These are phyloP conservation scores for Durio zibethinus DNA, from an alignment of 345 rosid genomes.

Conservation along the genomic window DNA sequence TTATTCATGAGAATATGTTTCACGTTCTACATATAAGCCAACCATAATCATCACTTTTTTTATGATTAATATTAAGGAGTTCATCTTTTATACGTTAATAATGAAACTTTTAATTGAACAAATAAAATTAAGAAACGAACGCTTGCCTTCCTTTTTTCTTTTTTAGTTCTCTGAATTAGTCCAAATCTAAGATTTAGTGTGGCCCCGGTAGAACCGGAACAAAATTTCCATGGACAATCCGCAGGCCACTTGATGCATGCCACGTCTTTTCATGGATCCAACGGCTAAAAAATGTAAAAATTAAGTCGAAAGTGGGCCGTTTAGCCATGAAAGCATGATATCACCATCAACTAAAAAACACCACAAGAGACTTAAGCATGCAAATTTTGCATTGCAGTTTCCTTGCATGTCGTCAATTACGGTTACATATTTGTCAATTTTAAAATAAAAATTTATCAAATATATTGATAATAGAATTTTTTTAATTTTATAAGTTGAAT, in stretches of 20 bases:
- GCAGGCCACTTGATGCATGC: neutral
- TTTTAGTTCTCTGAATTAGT: too few relatives aligned
- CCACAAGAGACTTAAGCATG: neutral
- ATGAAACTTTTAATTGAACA: too few relatives aligned
- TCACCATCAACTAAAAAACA: neutral
- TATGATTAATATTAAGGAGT: too few relatives aligned
- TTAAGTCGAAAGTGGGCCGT: neutral
- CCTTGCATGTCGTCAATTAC: neutral
- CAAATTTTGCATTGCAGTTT: neutral
- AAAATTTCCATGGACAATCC: neutral
- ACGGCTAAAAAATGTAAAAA: neutral
- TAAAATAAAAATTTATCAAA: too few relatives aligned
- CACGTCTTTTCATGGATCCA: neutral
- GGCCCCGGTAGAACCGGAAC: neutral
- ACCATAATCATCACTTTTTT: too few relatives aligned
- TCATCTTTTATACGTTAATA: too few relatives aligned
- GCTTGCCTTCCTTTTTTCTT: too few relatives aligned
- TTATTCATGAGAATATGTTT: too few relatives aligned
- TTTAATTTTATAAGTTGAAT: too few relatives aligned
- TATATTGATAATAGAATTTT: too few relatives aligned
- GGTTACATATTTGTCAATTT: neutral
- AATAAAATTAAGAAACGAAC: too few relatives aligned
- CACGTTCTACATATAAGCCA: too few relatives aligned
- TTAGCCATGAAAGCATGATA: neutral
- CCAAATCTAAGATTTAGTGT: neutral